Base-by-base conservation (phyloP, 805 yeast genomes). In the Sungouiozyma ichnusensis region DNA sequence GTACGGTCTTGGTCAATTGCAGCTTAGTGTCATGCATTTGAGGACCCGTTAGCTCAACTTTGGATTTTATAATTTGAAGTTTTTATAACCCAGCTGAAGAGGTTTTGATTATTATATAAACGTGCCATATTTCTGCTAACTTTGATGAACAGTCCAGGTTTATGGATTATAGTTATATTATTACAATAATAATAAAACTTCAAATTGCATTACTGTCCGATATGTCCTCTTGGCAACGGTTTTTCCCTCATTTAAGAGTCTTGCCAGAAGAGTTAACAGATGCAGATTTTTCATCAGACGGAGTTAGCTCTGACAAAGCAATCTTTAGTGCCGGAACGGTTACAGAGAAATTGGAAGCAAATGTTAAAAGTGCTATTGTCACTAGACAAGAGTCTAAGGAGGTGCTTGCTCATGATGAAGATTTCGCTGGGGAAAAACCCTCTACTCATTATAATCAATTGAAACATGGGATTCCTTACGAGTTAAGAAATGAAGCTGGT, bases 401-500 rank as follows among this genome's bases (percentile, higher is more conserved):
- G 15, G 33, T 11, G 6, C 20, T 9, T 9, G 7, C 33, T 13
- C 14, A n/a, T 27, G 31, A 36, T 3, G 20, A 13, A 3, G 24
- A 13, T 9, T 17, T 38, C 8, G 36, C 8, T 18, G 37, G 20
- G 8, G 20, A 18, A 13, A 15, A 40, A 3, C 18, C 11, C 13
- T 4, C 29, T 5, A 4, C 4, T 6, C 19, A 15, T 5, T 43
- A 37, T 20, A 44, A 48, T 29, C 48, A 43, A 35, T 40, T 56
- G 44, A 46, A 49, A 42, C 51, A 54, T 40, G 62, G 62, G 50
- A 49, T 58, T 44, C 65, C 66, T 7, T 62, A 60, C 33, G 71
- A 67, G 38, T 46, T 63, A 17, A 58, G 71, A 48, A 66, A 67
- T 47, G 71, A 66, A 45, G 53, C 62, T 13, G 56, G 61, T 35